Base-by-base conservation (phyloP, 2,329 filamentous ascomycete genomes). In the Phoma sp. region DNA sequence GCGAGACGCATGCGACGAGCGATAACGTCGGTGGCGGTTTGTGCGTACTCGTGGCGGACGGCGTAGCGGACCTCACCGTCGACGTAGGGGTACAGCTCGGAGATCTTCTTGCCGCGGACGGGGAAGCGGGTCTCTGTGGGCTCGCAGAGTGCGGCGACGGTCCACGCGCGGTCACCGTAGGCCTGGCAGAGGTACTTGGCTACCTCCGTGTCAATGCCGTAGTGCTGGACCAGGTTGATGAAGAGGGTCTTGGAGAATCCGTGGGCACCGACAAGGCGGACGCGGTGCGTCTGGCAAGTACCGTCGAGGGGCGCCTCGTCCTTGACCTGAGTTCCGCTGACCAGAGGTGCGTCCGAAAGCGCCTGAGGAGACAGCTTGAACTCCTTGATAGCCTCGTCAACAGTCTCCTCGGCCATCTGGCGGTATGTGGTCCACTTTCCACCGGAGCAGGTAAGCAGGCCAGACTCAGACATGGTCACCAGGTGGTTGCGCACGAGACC, bases 381-480 rank as follows among this genome's bases (percentile, higher is more conserved):
- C 55, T 85, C 81, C 47, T 83, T 80, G 73, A 95, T 84, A 9
- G 91, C 90, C 68, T 90, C 88, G 68, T 96, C 91, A 38, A 96
- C 91, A 39, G 89, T 90, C 73, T 96, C 91, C 76, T 96, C 91
- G 21, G 91, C 90, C 92, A 96, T 96, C 76, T 96, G 90, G 52
- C 92, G 88, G 78, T 96, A 96, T 1, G 92, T 96, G 2, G 92
- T 96, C 92, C 92, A 96, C 78, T 96, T 96, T 43, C 92, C 92
- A 64, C 92, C 92, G 25, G 91, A 91, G 70, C 91, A 93, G 31
- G 92, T 96, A 62, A 96, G 78, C 19, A 96, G 83, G 10, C 92
- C 92, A 6, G 90, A 91, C 2, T 84, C 76, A n/a, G 91, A 94
- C 44, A 91, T 83, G 57, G 91, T 88, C 64, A 96, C 85, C 38